Base-by-base conservation (phyloP, 495 filamentous ascomycete species). In the Penicillium canariense region DNA sequence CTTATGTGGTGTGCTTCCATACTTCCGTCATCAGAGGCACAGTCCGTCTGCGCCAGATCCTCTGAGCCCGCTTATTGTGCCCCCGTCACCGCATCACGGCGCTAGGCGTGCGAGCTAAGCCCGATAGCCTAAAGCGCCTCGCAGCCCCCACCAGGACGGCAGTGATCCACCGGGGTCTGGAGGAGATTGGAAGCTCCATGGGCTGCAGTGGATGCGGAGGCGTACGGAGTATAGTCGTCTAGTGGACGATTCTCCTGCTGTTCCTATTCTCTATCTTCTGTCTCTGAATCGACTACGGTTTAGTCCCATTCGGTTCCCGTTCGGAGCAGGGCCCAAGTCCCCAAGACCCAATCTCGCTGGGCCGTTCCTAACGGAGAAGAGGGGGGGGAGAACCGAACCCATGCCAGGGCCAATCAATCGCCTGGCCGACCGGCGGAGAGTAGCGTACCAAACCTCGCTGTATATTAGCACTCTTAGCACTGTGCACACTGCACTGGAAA, bases 361-460 rank as follows among this genome's bases (percentile, higher is more conserved):
- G 26, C 42, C 31, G 42, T 53, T 42, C 43, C 5, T 14, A 30
- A 53, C 25, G 40, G 47, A 32, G n/a, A n/a, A n/a, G n/a, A n/a
- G n/a, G n/a, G 31, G 30, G 42, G 32, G 43, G 15, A 44, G 25
- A 31, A n/a, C n/a, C n/a, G n/a, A 46, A 30, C 26, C 25, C 22
- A 26, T 25, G 27, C 40, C 25, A 20, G 48, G 9, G 52, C 59
- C 59, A 62, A 59, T 62, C 59, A 59, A 36, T 44, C 20, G 10
- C 35, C 28, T 39, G 20, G 25, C 8, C 20, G 10, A 35, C 28
- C 38, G 20, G 25, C 8, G 25, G 47, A 22, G 18, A 55, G 59
- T 62, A 58, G 59, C 42, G 59, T 62, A 62, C 59, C 59, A 59
- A 40, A 59, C 35, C 30, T 55, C 35, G 51, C 48, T n/a, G 42